Evolutionary conservation across 169 alveolate genomes (phyloP), one percentile per base, ranked within the genome.

Genomic region (Plasmodium berghei): DNA sequence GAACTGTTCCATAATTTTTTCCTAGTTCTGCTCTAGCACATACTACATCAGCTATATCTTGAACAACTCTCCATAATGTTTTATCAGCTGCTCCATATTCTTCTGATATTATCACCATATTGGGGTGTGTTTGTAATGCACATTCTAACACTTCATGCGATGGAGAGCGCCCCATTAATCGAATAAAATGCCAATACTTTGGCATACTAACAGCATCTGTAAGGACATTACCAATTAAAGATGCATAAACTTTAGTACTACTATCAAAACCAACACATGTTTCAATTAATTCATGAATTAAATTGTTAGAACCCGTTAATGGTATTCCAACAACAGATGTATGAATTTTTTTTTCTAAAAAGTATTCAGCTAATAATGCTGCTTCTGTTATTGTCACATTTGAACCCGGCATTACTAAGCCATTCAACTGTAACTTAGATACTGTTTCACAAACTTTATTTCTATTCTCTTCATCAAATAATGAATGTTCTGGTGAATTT

Each of bases 171-270:
- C 99, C 99, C 99, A 98, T 97, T 66, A 98, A 93, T 90, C 99
- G 97, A 61, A 98, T 97, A 92, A 98, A 98, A 77, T 98, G 99
- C 99, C 99, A 98, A 89, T 98, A 98, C 92, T 98, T 98, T 10
- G 98, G 99, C 96, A 98, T 98, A 26, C 99, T 96, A 1, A 98
- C 99, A 20, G 99, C 98, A 92, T 98, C 99, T 66, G 99, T 98
- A 72, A 98, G 96, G 28, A 98, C 99, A 94, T 98, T 98, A 77
- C 99, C 99, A 20, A 98, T 97, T 75, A 98, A 93, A 34, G 99
- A 95, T 62, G 99, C 98, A 90, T 98, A 98, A 9, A 96, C 92
- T 93, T 97, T 98, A 6, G 99, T 97, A 73, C 99, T 98, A 67
- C 99, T 94, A 92, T 98, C 99, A 92, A 98, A 98, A 12, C 99